Evolutionary conservation across 805 yeast species (phyloP), one percentile per base, ranked within the genome.

Genomic region (Pichia deserticola): DNA sequence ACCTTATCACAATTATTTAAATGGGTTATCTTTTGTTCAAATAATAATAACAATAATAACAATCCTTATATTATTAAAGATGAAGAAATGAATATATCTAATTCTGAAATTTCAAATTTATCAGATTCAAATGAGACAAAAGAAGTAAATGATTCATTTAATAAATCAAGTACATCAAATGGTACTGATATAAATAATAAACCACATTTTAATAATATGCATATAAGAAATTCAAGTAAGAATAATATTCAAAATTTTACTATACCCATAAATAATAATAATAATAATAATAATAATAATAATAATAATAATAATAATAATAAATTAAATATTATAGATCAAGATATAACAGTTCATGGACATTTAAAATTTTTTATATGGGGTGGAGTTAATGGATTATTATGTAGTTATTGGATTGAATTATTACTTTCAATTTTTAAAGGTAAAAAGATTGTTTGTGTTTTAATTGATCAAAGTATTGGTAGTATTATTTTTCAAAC

Each of bases 331-430:
- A 33, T 7, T 20, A 35, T 15, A 35, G 11, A 15, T 36, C 38
- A 7, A 58, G 54, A 42, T 35, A 20, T 20, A 20, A 20, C 20
- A 20, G 20, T 60, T 4, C 58, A 52, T 35, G 63, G 60, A 45
- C 68, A 63, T 45, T 53, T 68, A 48, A 81, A 81, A 57, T 82
- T 82, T 54, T 58, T 71, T 50, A 59, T 74, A 3, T 82, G 86
- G 86, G 88, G 88, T 15, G 62, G 71, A 11, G 65, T 81, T 42
- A 81, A 81, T 60, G 87, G 86, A 1, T 57, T 72, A 15, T 61
- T 80, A 45, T 76, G 82, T 5, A 61, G 60, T 1, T 57, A 76
- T 13, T 82, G 86, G 86, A 73, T 82, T 36, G 76, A 76, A 42
- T 52, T 73, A 28, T 61, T 82, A 39, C 58, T 76, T 7, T 45